Conservation (phyloP, 2,329 filamentous ascomycete genomes). For the Beauveria varroae region DNA sequence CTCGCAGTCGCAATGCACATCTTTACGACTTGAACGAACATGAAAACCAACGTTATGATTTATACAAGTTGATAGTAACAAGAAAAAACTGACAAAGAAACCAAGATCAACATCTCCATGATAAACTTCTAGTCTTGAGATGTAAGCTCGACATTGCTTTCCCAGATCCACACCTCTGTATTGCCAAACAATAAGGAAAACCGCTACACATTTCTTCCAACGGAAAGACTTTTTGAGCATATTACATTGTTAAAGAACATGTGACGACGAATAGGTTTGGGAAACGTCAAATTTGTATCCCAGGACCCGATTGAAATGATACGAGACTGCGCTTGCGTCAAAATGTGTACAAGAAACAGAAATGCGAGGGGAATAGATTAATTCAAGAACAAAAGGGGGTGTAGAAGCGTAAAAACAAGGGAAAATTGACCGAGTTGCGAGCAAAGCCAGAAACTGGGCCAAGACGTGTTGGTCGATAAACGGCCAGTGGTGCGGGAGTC, state of each 20-base stretch:
- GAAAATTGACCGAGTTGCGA: background rate
- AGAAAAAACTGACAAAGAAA: background rate
- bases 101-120: background rate
- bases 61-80: background rate
- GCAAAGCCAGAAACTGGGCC: background rate
- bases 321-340: background rate
- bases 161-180: background rate
- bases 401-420: background rate
- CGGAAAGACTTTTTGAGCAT: background rate
- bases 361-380: conserved; percentile 5
- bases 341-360: conserved; percentile 11
- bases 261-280: background rate
- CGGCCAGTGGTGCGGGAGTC: background rate
- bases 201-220: background rate
- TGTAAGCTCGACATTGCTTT: background rate
- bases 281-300: conserved; percentile 8
- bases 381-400: background rate
- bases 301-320: background rate
- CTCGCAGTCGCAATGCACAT: background rate
- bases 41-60: background rate
- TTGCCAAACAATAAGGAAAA: background rate
- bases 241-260: background rate
- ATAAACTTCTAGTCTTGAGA: background rate
- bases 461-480: background rate
- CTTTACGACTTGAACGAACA: background rate